A percentile compares a stretch with the other conserved stretches of the same genome.
Evolutionary conservation across 2,329 filamentous ascomycete genomes (phyloP).

Genomic region (Penicillium sp.): DNA sequence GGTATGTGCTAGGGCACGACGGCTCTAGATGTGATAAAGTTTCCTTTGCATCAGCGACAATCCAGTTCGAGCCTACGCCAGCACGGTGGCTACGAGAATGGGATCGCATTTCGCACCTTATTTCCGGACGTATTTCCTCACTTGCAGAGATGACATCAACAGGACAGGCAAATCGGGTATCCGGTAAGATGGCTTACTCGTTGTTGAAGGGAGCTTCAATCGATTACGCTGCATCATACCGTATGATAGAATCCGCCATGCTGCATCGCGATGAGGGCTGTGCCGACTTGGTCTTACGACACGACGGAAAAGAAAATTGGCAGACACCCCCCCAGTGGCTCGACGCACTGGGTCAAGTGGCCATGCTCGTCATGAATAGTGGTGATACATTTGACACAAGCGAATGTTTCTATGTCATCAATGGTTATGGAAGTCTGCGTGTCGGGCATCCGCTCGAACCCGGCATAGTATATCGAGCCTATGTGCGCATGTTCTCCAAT

Average conservation of each 20-base stretch:
- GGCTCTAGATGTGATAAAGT: neutral
- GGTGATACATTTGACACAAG: conserved; percentile 25
- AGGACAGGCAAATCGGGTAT: conserved; percentile 28
- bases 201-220: conserved; percentile 29
- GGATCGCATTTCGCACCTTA: conserved; percentile 22
- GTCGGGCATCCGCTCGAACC: conserved; percentile 25
- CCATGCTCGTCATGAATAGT: conserved; percentile 37
- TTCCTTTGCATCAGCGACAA: conserved; percentile 11
- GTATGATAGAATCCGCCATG: conserved; percentile 30
- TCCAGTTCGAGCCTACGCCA: conserved; percentile 10
- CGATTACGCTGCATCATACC: conserved; percentile 31
- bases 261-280: conserved; percentile 31
- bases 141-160: conserved; percentile 25
- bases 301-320: conserved; percentile 26
- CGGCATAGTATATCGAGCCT: conserved; percentile 28
- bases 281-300: conserved; percentile 28
- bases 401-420: conserved; percentile 34
- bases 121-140: conserved; percentile 18
- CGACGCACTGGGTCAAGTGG: conserved; percentile 39
- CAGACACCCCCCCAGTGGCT: conserved; percentile 36
- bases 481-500: conserved; percentile 34
- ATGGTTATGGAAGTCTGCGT: conserved; percentile 31
- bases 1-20: neutral
- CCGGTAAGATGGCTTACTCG: conserved; percentile 34
- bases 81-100: conserved; percentile 21